Conservation (phyloP, 2,329 filamentous ascomycete genomes). For the Rachicladosporium sp. region DNA sequence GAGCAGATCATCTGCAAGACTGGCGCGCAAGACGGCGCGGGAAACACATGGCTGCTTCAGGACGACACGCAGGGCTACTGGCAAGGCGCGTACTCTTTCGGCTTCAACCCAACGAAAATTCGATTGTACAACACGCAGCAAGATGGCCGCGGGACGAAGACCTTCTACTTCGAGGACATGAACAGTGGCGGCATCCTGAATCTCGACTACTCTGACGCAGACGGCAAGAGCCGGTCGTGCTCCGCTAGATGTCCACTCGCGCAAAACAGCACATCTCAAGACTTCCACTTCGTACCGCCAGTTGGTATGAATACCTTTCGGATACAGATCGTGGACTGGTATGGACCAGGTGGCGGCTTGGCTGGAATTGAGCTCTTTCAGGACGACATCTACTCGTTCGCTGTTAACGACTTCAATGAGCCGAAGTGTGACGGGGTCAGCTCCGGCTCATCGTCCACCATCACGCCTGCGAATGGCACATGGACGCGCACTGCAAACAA, state of each 20-base stretch:
- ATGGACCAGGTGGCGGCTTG: slow-evolving; percentile 72
- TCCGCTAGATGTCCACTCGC: slow-evolving; percentile 78
- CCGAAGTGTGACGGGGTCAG: slow-evolving; percentile 60
- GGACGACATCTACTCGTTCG: slow-evolving; percentile 58
- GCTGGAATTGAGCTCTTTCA: slow-evolving; percentile 79
- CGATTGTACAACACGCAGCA: slow-evolving; percentile 78
- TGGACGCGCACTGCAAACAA: slow-evolving; percentile 59
- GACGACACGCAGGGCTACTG: slow-evolving; percentile 69
- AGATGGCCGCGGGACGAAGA: slow-evolving; percentile 70
- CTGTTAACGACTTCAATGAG: slow-evolving; percentile 78
- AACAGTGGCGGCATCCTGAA: slow-evolving; percentile 93
- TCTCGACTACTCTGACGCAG: slow-evolving; percentile 71
- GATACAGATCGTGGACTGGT: slow-evolving; percentile 77
- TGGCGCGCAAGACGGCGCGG: slow-evolving; percentile 51
- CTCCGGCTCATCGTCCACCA: slow-evolving; percentile 50
- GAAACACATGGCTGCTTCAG: slow-evolving; percentile 69
- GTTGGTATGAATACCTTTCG: slow-evolving; percentile 82
- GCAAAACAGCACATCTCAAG: slow-evolving; percentile 58
- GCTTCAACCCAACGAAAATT: slow-evolving; percentile 76
- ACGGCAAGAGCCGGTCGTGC: slow-evolving; percentile 58
- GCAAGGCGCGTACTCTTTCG: slow-evolving; percentile 71
- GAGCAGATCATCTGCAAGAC: slow-evolving; percentile 73
- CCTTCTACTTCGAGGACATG: slow-evolving; percentile 73
- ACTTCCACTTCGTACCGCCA: slow-evolving; percentile 79
- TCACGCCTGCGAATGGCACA: slow-evolving; percentile 46